phyloP scores from a whole-genome alignment of 805 yeast species.

The Danielia reshetovae region DNA sequence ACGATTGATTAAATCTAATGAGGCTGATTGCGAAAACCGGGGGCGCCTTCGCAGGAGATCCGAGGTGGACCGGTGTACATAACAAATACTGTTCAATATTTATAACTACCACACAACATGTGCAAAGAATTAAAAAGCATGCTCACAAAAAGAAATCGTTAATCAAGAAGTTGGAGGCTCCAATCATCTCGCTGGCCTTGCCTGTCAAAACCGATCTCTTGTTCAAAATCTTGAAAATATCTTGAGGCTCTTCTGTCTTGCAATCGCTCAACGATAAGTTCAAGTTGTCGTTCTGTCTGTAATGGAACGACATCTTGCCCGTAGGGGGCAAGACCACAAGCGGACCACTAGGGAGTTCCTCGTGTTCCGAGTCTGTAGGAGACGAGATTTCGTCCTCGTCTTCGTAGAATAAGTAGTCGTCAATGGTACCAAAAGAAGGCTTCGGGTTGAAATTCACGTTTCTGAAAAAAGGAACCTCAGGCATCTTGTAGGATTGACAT shows the following conservation, averaged over 20 bases:
- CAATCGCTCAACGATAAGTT: conserved; percentile 27
- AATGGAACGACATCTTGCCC: conserved; percentile 34
- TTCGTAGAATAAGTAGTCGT: conserved; percentile 34
- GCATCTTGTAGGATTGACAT: neutral
- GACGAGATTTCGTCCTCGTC: conserved; percentile 16
- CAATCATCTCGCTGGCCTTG: conserved; percentile 42
- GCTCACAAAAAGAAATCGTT: conserved; percentile 40
- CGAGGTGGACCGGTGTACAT: too few relatives aligned
- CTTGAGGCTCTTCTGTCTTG: conserved; percentile 16
- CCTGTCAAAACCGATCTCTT: conserved; percentile 35
- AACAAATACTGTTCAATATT: too few relatives aligned
- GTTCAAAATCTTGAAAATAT: conserved; percentile 32
- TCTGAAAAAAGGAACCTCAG: conserved; percentile 30
- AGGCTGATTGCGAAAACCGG: too few relatives aligned
- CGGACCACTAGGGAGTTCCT: conserved; percentile 9
- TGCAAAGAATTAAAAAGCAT: conserved; percentile 6
- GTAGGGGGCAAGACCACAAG: conserved; percentile 9
- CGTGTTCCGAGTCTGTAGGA: conserved; percentile 13
- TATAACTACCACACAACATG: too few relatives aligned
- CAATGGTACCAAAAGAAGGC: conserved; percentile 25
- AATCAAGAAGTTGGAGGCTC: conserved; percentile 38
- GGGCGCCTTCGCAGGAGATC: too few relatives aligned
- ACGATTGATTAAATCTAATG: conserved; percentile 1
- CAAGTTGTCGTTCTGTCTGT: conserved; percentile 33
- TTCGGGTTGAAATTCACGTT: conserved; percentile 34